These are phyloP conservation scores for Amniculicola lignicola DNA, from an alignment of 495 filamentous ascomycete genomes.

Conservation along the genomic window DNA sequence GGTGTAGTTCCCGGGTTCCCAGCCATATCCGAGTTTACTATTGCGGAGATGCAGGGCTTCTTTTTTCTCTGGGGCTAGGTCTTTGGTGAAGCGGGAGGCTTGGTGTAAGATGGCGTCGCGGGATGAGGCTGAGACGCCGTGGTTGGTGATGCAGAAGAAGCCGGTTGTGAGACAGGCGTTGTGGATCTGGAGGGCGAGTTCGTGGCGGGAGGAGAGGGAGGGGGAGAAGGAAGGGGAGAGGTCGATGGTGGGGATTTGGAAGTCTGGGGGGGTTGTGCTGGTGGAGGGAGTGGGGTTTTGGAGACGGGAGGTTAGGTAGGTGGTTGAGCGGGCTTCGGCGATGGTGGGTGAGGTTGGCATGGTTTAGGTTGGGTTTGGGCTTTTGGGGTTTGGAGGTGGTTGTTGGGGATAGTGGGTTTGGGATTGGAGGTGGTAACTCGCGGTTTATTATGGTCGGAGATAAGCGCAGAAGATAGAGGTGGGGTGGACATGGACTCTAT, in stretches of 20 bases:
- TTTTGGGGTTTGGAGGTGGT: too few species aligned
- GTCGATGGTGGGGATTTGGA: slow-evolving; percentile 47
- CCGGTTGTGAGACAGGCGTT: slow-evolving; percentile 45
- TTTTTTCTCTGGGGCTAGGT: neutral
- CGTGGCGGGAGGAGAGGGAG: slow-evolving; percentile 36
- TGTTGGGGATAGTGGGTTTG: too few species aligned
- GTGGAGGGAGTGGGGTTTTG: neutral
- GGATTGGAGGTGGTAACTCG: too few species aligned
- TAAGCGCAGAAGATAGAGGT: too few species aligned
- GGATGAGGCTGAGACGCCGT: slow-evolving; percentile 5
- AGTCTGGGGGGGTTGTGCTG: neutral
- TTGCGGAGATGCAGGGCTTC: slow-evolving; percentile 18
- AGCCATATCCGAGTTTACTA: slow-evolving; percentile 13
- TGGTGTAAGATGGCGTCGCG: neutral
- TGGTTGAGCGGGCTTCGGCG: slow-evolving; percentile 7
- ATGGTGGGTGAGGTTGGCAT: too few species aligned
- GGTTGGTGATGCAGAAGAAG: slow-evolving; percentile 50
- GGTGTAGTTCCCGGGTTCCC: slow-evolving; percentile 21
- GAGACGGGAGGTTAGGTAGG: slow-evolving; percentile 1
- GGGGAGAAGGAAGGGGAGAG: slow-evolving; percentile 43
- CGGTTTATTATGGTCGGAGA: too few species aligned
- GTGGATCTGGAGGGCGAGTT: slow-evolving; percentile 44
- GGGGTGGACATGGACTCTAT: too few species aligned
- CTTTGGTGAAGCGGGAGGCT: slow-evolving; percentile 24
- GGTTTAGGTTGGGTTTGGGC: too few species aligned